Base-by-base conservation (phyloP, 192 early-diverging fungal species). In the Gonapodya sp. region DNA sequence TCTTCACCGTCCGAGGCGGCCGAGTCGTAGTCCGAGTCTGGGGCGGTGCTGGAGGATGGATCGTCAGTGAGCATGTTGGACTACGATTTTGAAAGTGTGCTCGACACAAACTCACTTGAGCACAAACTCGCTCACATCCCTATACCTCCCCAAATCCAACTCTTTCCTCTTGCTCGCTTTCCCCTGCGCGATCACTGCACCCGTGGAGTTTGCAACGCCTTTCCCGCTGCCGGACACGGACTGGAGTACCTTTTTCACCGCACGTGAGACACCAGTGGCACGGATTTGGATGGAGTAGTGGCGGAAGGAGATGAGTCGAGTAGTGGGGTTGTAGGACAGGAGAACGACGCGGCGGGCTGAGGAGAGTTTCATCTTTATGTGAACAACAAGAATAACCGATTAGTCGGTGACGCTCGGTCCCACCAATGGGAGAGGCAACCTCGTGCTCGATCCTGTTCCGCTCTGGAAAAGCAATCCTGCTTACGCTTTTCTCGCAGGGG, bases 1-100 rank as follows among this genome's bases (percentile, higher is more conserved):
- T 97, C 96, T 84, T 98, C 96, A 0, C 95, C 92, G 83, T 99
- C 97, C 79, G 92, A 93, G 80, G 98, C 96, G 0, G 93, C 93
- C 0, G 94, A 91, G 36, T 78, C 2, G 1, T 2, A 83, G 14
- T 79, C 78, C 35, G 46, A 64, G 46, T 64, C 46, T n/a, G 14
- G 16, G 79, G 32, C n/a, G 79, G 36, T 80, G 32, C 36, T 18
- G 0, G 24, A 34, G 81, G 32, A 81, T 73, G n/a, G n/a, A n/a
- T n/a, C n/a, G n/a, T n/a, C n/a, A n/a, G n/a, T n/a, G 82, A 33
- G 75, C 18, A 32, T 83, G 35, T 84, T 1, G 79, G 8, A 75
- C 32, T 8, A 84, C 83, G 8, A 14, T 8, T 83, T 31, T 81
- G 1, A 79, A 78, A 83, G 36, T 0, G 31, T 0, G 34, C 18